A percentile compares a stretch with the other conserved stretches of the same genome.
phyloP scores from a whole-genome alignment of 2,329 filamentous ascomycete species.

The Gremmenia infestans region DNA sequence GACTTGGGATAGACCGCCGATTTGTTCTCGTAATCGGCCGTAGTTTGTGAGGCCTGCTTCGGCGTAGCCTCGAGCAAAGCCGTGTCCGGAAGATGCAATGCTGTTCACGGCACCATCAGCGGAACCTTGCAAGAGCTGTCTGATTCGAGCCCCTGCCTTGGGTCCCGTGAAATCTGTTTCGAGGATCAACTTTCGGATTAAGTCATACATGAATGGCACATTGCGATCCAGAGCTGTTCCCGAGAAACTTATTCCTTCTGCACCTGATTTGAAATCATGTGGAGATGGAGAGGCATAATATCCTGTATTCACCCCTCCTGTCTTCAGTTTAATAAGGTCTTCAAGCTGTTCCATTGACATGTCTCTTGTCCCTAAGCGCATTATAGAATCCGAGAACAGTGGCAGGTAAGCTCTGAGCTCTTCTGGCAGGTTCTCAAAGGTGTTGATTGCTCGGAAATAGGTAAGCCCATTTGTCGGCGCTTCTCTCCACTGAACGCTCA shows the following conservation, averaged over 20 bases:
- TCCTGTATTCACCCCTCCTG: slow-evolving; percentile 79
- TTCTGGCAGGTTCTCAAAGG: slow-evolving; percentile 72
- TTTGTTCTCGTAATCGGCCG: slow-evolving; percentile 73
- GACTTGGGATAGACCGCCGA: slow-evolving; percentile 85
- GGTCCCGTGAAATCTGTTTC: slow-evolving; percentile 88
- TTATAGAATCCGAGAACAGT: slow-evolving; percentile 85
- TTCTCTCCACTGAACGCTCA: slow-evolving; percentile 82
- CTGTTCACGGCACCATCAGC: slow-evolving; percentile 88
- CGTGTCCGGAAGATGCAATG: slow-evolving; percentile 85
- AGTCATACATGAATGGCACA: slow-evolving; percentile 83
- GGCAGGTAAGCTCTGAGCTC: slow-evolving; percentile 82
- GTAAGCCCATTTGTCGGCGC: slow-evolving; percentile 93
- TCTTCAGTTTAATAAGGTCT: slow-evolving; percentile 93
- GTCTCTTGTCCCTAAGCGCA: slow-evolving; percentile 84
- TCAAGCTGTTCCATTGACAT: slow-evolving; percentile 93
- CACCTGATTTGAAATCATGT: slow-evolving; percentile 61
- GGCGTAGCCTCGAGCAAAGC: slow-evolving; percentile 78
- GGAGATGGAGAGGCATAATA: slow-evolving; percentile 82
- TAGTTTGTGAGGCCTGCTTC: slow-evolving; percentile 72
- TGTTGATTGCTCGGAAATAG: slow-evolving; percentile 88
- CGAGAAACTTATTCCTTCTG: slow-evolving; percentile 77
- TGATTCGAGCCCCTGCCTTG: slow-evolving; percentile 74
- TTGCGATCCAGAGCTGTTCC: slow-evolving; percentile 89
- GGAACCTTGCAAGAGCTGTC: slow-evolving; percentile 79
- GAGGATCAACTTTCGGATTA: slow-evolving; percentile 72